Conservation (phyloP, 192 early-diverging fungal species). For the Backusella australiensis region DNA sequence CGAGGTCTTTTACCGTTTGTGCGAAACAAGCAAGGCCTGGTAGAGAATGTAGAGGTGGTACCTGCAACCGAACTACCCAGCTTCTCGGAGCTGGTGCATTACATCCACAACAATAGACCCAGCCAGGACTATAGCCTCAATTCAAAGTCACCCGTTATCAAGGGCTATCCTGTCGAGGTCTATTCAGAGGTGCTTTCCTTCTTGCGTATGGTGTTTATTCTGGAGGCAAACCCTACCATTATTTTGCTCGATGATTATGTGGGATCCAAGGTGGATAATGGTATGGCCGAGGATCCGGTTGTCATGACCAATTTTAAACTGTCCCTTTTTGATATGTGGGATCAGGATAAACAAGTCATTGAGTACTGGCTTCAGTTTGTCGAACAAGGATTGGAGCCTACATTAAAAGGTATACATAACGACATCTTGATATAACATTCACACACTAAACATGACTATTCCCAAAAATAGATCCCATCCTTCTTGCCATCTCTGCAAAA, state of each 20-base stretch:
- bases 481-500: slow-evolving; percentile 61
- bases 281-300: slow-evolving; percentile 43
- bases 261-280: slow-evolving; percentile 38
- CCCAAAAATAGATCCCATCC: slow-evolving; percentile 43
- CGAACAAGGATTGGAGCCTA: slow-evolving; percentile 53
- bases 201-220: slow-evolving; percentile 60
- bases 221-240: slow-evolving; percentile 53
- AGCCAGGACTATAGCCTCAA: slow-evolving; percentile 20
- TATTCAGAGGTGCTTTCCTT: slow-evolving; percentile 63
- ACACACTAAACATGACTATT: not conserved
- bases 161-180: slow-evolving; percentile 56
- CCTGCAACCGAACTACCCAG: slow-evolving; percentile 27
- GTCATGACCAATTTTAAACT: slow-evolving; percentile 37
- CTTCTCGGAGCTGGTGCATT: slow-evolving; percentile 28
- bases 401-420: slow-evolving; percentile 37
- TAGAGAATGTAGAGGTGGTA: slow-evolving; percentile 10
- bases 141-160: slow-evolving; percentile 35
- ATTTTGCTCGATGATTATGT: slow-evolving; percentile 49
- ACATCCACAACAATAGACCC: slow-evolving; percentile 26
- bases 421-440: not conserved
- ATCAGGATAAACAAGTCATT: slow-evolving; percentile 37
- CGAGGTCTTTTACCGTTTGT: slow-evolving; percentile 43
- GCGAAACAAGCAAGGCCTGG: slow-evolving; percentile 4
- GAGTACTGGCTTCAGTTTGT: slow-evolving; percentile 54
- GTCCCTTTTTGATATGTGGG: slow-evolving; percentile 29